Evolutionary conservation across 768 basidiomycete genomes (phyloP), one percentile per base, ranked within the genome.

Genomic region (Daedaleopsis nitida): DNA sequence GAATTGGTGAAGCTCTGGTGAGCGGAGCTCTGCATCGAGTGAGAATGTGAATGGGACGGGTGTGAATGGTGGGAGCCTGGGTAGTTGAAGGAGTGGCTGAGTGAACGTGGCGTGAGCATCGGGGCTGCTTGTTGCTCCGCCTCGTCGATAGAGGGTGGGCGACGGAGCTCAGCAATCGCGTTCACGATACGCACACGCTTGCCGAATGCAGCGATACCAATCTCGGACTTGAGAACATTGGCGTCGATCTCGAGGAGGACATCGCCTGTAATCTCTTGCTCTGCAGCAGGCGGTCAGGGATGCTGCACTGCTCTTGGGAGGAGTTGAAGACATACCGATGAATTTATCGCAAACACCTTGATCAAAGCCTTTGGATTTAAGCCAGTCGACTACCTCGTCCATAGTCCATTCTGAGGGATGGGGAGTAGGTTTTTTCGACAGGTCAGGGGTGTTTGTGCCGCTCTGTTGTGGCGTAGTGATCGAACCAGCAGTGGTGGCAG

Each of bases 221-320:
- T 89, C 77, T 98, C 96, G 11, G 78, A 81, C 77, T 98, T 98
- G 68, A 99, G 87, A 16, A 97, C 81, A 69, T 89, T 90, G 57
- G 88, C 85, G 64, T 98, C 94, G 61, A 98, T 89, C 69, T 97
- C 96, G 57, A 98, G 86, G 8, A 99, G 84, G 35, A 98, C 92
- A 68, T 99, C 97, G 19, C 97, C 97, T 0, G 95, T 92, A 56
- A 99, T 98, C 77, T 99, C 97, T 86, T 99, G 95, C 76, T 98
- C 96, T 95, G 71, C 44, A 62, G 43, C 19, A 10, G 9, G 27
- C 2, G 27, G 52, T 34, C 9, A 60, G 64, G 32, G 64, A 48
- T 55, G n/a, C 13, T 52, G 23, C 47, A 2, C 57, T 38, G 10
- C 19, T 34, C 34, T n/a, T 6, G 5, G 21, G 21, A 11, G 19